phyloP scores from a whole-genome alignment of 768 basidiomycete species.

The Hygrocybe coccinea region DNA sequence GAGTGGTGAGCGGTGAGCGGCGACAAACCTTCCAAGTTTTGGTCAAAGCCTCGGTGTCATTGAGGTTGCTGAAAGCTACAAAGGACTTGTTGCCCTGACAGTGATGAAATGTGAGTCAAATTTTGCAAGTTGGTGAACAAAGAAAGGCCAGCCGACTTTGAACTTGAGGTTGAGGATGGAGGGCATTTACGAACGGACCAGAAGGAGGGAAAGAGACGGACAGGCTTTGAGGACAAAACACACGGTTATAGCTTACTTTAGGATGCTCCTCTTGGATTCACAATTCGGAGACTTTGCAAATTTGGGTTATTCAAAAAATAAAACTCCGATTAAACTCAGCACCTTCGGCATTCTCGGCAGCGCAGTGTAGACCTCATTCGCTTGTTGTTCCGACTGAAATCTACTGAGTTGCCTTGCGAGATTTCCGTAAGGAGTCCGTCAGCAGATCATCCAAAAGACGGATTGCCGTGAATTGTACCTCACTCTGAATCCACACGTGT shows the following conservation, averaged over 20 bases:
- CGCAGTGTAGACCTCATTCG: not conserved
- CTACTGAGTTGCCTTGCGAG: not conserved
- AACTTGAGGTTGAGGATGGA: conserved; percentile 63
- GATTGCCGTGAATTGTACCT: not conserved
- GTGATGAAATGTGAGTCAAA: conserved; percentile 12
- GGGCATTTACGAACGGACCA: conserved; percentile 37
- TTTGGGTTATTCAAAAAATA: no score
- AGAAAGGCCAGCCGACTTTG: conserved; percentile 33
- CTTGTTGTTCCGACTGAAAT: not conserved
- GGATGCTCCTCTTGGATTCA: no score
- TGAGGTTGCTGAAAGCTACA: conserved; percentile 85
- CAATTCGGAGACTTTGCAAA: no score
- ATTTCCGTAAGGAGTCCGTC: not conserved
- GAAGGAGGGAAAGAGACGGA: conserved; percentile 8
- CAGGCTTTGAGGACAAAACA: not conserved
- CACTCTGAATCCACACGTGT: not conserved
- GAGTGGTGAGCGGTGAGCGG: conserved; percentile 3
- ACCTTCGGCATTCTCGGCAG: no score
- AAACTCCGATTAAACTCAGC: no score
- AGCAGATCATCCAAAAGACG: not conserved
- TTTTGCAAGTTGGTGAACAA: not conserved
- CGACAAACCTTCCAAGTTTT: conserved; percentile 77
- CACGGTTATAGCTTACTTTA: no score
- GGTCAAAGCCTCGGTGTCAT: conserved; percentile 78
- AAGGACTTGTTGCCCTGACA: conserved; percentile 90